A percentile compares a stretch with the other conserved stretches of the same genome.
Conservation (phyloP, 1,284 basidiomycete species). For the Melanopsichium pennsylvanicum region DNA sequence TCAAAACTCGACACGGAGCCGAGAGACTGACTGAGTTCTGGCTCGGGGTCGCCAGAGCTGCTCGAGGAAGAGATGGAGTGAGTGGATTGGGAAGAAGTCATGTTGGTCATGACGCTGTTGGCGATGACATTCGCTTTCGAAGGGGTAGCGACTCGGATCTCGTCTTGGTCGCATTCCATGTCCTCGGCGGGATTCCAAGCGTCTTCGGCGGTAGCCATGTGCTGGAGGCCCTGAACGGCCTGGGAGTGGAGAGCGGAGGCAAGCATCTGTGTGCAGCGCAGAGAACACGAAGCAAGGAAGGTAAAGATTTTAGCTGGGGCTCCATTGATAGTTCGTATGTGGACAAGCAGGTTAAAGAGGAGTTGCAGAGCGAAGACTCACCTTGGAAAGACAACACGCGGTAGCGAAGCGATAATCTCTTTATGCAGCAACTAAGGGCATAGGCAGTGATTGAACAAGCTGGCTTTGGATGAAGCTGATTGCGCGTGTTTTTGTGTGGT, state of each 20-base stretch:
- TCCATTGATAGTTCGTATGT: not conserved
- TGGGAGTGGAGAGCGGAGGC: slow-evolving; percentile 18
- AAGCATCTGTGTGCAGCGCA: slow-evolving; percentile 17
- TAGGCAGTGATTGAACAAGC: slow-evolving; percentile 1
- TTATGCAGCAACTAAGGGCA: slow-evolving; percentile 9
- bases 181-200: slow-evolving; percentile 40
- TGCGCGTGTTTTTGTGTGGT: no score
- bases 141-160: slow-evolving; percentile 12
- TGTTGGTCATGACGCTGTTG: slow-evolving; percentile 27
- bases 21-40: slow-evolving; percentile 52
- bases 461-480: not conserved
- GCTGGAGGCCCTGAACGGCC: slow-evolving; percentile 17
- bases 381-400: slow-evolving; percentile 9
- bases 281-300: not conserved
- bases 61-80: slow-evolving; percentile 46
- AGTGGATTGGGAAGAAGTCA: slow-evolving; percentile 35
- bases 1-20: slow-evolving; percentile 53
- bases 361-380: not conserved
- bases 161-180: slow-evolving; percentile 43
- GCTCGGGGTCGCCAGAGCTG: slow-evolving; percentile 36
- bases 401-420: not conserved
- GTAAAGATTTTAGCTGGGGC: slow-evolving; percentile 3
- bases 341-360: not conserved
- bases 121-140: slow-evolving; percentile 3
- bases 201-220: slow-evolving; percentile 5